Conservation (phyloP, 2,329 filamentous ascomycete species). For the Fusarium nygamai region DNA sequence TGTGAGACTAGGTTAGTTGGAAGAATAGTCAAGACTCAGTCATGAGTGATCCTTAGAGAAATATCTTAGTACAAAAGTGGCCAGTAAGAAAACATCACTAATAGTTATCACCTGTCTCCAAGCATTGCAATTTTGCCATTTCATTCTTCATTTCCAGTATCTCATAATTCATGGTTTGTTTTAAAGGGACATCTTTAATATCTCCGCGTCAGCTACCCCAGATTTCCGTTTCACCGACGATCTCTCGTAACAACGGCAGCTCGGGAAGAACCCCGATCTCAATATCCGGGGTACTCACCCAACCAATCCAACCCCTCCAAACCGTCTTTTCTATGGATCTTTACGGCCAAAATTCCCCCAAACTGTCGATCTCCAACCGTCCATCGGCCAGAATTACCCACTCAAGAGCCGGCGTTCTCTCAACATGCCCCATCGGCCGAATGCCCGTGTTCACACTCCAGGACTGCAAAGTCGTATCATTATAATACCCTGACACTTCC, state of each 20-base stretch:
- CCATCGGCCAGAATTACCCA: slow-evolving; percentile 10
- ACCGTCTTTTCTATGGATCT: not conserved
- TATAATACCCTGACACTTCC: not conserved
- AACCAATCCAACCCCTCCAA: not conserved
- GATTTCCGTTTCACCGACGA: not conserved
- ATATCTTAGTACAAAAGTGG: not conserved
- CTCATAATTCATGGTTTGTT: not conserved
- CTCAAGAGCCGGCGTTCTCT: slow-evolving; percentile 24
- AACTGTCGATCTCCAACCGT: not conserved
- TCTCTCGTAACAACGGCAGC: not conserved
- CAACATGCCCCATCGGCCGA: slow-evolving; percentile 30
- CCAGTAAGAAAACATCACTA: accelerated
- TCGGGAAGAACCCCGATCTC: slow-evolving; percentile 18
- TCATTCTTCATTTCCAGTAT: not conserved
- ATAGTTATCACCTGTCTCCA: accelerated
- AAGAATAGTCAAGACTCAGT: accelerated
- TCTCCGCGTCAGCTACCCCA: not conserved
- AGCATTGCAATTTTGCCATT: accelerated
- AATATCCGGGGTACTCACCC: not conserved
- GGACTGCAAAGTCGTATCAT: not conserved
- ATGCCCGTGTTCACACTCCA: slow-evolving; percentile 12
- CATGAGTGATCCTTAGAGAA: not conserved
- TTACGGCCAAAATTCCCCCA: not conserved
- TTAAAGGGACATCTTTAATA: not conserved
- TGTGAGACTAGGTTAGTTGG: not conserved